Conservation (phyloP, 306 rosid species). For the Cucurbita maxima region DNA sequence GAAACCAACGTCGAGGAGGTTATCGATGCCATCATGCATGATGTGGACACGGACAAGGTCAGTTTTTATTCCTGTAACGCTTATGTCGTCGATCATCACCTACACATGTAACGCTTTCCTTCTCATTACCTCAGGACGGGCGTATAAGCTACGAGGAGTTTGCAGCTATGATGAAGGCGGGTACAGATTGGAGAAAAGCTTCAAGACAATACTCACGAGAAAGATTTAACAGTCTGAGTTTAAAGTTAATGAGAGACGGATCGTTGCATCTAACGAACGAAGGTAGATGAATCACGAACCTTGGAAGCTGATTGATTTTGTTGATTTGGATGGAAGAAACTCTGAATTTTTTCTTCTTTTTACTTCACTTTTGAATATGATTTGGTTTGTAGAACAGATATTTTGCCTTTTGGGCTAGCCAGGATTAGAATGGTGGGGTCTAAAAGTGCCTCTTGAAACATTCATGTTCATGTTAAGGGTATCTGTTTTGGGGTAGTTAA, state of each 20-base stretch:
- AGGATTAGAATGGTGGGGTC: neutral
- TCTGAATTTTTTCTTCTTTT: neutral
- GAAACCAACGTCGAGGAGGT: conserved; percentile 58
- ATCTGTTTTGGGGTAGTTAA: neutral
- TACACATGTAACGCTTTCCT: neutral
- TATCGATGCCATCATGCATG: conserved; percentile 65
- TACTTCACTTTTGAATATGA: neutral
- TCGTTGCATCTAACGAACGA: conserved; percentile 48
- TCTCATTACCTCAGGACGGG: conserved; percentile 41
- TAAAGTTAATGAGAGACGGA: conserved; percentile 86
- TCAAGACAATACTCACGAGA: conserved; percentile 93
- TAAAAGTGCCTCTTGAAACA: neutral
- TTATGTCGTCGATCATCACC: neutral
- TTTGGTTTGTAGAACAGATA: neutral
- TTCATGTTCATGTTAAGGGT: neutral
- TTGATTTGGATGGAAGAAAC: neutral
- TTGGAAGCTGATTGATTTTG: neutral
- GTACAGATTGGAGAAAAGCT: conserved; percentile 98
- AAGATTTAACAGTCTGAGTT: conserved; percentile 86
- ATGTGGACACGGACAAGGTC: conserved; percentile 88
- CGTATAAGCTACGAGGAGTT: conserved; percentile 81
- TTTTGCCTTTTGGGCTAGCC: neutral
- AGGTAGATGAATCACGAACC: neutral
- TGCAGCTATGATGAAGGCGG: conserved; percentile 90
- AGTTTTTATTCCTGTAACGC: neutral